These are phyloP conservation scores for Saturnispora mendoncae DNA, from an alignment of 805 yeast genomes.

Conservation along the genomic window DNA sequence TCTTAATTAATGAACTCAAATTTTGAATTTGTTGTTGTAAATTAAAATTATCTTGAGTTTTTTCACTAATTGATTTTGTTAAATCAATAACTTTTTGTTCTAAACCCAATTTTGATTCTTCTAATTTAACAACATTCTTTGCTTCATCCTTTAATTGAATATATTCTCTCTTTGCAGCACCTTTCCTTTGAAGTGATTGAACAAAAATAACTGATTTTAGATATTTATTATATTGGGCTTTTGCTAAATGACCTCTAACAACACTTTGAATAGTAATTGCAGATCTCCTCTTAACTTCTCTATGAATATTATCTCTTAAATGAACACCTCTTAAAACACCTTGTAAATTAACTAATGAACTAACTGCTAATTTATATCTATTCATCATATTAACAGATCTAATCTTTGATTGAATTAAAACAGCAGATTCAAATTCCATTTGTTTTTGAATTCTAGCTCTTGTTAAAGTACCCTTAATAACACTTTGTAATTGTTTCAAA, in stretches of 20 bases:
- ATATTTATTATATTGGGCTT: constrained; percentile 39
- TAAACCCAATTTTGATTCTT: constrained; percentile 85
- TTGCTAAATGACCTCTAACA: constrained; percentile 60
- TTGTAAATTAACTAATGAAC: constrained; percentile 37
- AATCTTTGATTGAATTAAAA: constrained; percentile 56
- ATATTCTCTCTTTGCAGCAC: constrained; percentile 59
- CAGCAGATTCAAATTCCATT: constrained; percentile 54
- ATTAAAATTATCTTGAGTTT: constrained; percentile 73
- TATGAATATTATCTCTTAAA: constrained; percentile 43
- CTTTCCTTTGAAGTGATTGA: constrained; percentile 73
- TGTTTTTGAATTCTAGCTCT: constrained; percentile 50
- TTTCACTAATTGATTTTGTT: constrained; percentile 72
- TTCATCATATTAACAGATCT: constrained; percentile 48
- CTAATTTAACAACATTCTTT: constrained; percentile 78
- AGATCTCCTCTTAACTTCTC: constrained; percentile 48
- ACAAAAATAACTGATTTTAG: constrained; percentile 54
- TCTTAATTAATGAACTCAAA: constrained; percentile 43
- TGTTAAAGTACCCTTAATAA: constrained; percentile 52
- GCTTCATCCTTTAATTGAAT: constrained; percentile 71
- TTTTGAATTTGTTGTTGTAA: constrained; percentile 54
- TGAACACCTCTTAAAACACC: constrained; percentile 42
- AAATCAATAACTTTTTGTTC: constrained; percentile 97
- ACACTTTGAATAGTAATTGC: constrained; percentile 66
- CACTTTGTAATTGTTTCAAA: constrained; percentile 48
- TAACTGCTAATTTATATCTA: constrained; percentile 27